Conservation (phyloP, 345 rosid genomes). For the Boechera stricta region DNA sequence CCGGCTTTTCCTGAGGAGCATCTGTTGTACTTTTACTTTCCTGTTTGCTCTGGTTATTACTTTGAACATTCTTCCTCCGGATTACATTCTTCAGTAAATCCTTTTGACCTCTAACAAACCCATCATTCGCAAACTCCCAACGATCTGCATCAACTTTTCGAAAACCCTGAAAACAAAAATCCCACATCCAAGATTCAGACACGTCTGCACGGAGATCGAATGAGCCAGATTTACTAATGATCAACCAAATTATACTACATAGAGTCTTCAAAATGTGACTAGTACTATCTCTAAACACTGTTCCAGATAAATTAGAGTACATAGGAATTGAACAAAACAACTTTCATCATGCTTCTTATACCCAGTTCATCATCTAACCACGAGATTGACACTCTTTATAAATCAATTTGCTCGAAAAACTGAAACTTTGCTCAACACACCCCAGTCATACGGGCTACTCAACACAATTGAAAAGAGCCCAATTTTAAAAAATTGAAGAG, state of each 20-base stretch:
- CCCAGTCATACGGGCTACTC: not conserved
- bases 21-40: conserved; percentile 38
- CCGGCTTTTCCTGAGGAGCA: conserved; percentile 42
- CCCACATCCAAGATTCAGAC: conserved; percentile 17
- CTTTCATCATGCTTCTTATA: not conserved
- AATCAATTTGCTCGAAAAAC: not conserved
- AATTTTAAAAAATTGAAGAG: not conserved
- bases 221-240: not conserved
- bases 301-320: not conserved
- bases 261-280: conserved; percentile 11
- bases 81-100: conserved; percentile 66
- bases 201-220: not conserved
- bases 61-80: conserved; percentile 74
- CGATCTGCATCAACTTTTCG: conserved; percentile 81
- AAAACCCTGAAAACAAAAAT: conserved; percentile 70
- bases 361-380: not conserved
- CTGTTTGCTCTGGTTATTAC: conserved; percentile 54
- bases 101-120: conserved; percentile 75
- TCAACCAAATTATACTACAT: conserved; percentile 10
- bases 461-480: conserved; percentile 1
- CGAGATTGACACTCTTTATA: not conserved
- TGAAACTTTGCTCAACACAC: not conserved
- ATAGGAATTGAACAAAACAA: conserved; percentile 17
- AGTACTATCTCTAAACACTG: not conserved
- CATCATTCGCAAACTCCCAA: conserved; percentile 91